Percentiles rank a stretch among this genome's conserved stretches.
phyloP scores from a whole-genome alignment of 2,329 filamentous ascomycete species.

The Chrysosporium keratinophilum region DNA sequence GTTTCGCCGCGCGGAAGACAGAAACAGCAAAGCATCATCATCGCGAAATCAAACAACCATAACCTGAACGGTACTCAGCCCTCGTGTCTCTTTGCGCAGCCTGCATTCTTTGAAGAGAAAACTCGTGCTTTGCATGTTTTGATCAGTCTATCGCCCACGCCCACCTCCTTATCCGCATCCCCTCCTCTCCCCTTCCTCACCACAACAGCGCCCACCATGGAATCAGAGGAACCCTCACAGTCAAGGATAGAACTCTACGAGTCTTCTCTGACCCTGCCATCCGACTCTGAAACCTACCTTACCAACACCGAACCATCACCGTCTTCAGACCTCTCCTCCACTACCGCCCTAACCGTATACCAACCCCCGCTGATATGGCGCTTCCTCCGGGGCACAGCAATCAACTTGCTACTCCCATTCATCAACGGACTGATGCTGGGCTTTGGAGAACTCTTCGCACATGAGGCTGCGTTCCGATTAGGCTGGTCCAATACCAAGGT shows the following conservation, averaged over 20 bases:
- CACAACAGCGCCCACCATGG: constrained; percentile 31
- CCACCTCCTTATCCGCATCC: background rate
- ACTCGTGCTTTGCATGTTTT: too few species aligned
- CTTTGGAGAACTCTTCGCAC: constrained; percentile 91
- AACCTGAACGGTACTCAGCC: too few species aligned
- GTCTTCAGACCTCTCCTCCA: constrained; percentile 27
- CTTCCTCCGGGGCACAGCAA: constrained; percentile 74
- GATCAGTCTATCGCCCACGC: too few species aligned
- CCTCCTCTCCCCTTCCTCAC: constrained; percentile 34
- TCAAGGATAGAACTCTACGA: constrained; percentile 33
- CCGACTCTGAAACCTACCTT: constrained; percentile 41
- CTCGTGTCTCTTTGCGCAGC: too few species aligned
- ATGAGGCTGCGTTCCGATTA: constrained; percentile 84
- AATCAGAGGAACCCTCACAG: constrained; percentile 24
- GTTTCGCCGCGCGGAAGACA: too few species aligned
- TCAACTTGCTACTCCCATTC: constrained; percentile 88
- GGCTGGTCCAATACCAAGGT: constrained; percentile 95
- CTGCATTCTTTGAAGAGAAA: too few species aligned
- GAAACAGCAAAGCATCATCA: too few species aligned
- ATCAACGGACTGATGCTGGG: constrained; percentile 97
- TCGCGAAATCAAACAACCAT: too few species aligned
- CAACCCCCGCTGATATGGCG: constrained; percentile 79
- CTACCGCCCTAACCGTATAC: constrained; percentile 67
- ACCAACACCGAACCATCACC: constrained; percentile 31
- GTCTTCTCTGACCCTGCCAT: constrained; percentile 37